Evolutionary conservation across 202 grass and related monocot species (phyloP).

Genomic region (Schoenoplectus tabernaemontani): DNA sequence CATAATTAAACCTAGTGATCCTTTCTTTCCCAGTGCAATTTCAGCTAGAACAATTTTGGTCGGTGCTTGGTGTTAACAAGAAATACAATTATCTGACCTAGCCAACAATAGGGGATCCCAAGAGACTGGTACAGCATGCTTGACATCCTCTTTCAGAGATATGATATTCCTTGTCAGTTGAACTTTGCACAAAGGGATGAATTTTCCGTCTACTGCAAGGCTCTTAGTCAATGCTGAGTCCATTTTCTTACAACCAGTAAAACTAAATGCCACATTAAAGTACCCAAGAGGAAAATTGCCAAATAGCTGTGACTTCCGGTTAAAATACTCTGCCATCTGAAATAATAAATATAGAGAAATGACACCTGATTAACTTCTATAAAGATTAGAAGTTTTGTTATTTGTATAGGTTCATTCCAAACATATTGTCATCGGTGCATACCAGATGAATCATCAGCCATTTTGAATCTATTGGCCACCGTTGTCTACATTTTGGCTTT

Average conservation of each 20-base stretch:
- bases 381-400: neutral
- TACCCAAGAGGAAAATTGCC: slow-evolving; percentile 46
- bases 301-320: slow-evolving; percentile 27
- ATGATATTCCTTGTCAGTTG: slow-evolving; percentile 26
- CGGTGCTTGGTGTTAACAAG: neutral
- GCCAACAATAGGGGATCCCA: slow-evolving; percentile 43
- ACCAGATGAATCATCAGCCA: neutral
- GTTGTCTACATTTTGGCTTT: neutral
- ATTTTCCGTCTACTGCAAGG: slow-evolving; percentile 42
- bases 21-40: neutral
- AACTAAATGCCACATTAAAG: slow-evolving; percentile 53
- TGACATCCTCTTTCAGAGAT: slow-evolving; percentile 39
- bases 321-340: slow-evolving; percentile 65
- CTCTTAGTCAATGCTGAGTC: slow-evolving; percentile 46
- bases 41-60: neutral
- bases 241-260: slow-evolving; percentile 51
- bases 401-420: neutral
- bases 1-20: neutral
- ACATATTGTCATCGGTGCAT: neutral
- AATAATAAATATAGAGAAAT: slow-evolving; percentile 4
- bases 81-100: neutral
- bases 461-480: neutral
- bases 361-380: neutral
- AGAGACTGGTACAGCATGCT: slow-evolving; percentile 30
- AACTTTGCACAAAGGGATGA: slow-evolving; percentile 37